Evolutionary conservation across 2,329 filamentous ascomycete species (phyloP).

Genomic region (Microcera coccophila): DNA sequence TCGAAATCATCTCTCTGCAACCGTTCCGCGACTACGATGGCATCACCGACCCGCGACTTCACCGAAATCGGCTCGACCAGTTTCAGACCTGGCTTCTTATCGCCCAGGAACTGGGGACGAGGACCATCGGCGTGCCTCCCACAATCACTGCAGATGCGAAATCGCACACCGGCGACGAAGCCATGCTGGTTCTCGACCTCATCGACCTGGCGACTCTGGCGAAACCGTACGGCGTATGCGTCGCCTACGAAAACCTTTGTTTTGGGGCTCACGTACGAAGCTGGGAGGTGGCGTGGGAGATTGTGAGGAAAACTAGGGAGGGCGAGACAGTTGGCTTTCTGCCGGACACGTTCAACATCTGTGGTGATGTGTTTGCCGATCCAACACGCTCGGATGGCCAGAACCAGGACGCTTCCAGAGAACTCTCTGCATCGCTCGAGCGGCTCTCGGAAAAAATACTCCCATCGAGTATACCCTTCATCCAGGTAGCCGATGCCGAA

Average conservation of each 20-base stretch:
- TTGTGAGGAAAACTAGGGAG: slow-evolving; percentile 4
- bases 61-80: slow-evolving; percentile 2
- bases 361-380: slow-evolving; percentile 10
- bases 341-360: slow-evolving; percentile 29
- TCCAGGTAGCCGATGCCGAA: slow-evolving; percentile 21
- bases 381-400: slow-evolving; percentile 3
- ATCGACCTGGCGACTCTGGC: slow-evolving; percentile 4
- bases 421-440: neutral
- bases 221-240: slow-evolving; percentile 4
- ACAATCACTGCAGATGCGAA: slow-evolving; percentile 6
- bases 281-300: slow-evolving; percentile 15
- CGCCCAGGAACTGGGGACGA: slow-evolving; percentile 9
- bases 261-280: slow-evolving; percentile 10
- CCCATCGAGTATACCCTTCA: slow-evolving; percentile 9
- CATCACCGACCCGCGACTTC: slow-evolving; percentile 7
- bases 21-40: slow-evolving; percentile 19
- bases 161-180: slow-evolving; percentile 3
- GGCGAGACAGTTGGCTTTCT: slow-evolving; percentile 16
- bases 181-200: slow-evolving; percentile 5
- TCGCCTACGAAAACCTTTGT: slow-evolving; percentile 22
- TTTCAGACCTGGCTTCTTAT: slow-evolving; percentile 14
- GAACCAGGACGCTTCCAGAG: neutral
- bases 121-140: slow-evolving; percentile 18
- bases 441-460: neutral
- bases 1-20: slow-evolving; percentile 18